Conservation (phyloP, 805 yeast genomes). For the Pichia scutulata region DNA sequence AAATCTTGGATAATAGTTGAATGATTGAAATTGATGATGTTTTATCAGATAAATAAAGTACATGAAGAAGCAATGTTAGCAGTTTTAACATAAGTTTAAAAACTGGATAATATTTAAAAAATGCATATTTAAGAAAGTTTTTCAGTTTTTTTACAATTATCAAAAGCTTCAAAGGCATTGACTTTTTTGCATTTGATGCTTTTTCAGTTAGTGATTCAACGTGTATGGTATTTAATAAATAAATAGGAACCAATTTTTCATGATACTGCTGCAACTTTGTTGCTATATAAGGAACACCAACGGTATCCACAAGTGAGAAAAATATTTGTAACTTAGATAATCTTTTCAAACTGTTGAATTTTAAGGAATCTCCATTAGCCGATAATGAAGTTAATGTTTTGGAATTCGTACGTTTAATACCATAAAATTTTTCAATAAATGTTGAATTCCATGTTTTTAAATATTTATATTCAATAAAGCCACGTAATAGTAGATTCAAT, state of each 20-base stretch:
- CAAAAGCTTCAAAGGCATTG: not conserved
- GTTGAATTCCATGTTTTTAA: conserved; percentile 71
- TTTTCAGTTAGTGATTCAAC: not conserved
- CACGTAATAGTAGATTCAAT: conserved; percentile 51
- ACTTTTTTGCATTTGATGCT: not conserved
- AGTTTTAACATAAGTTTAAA: conserved; percentile 40
- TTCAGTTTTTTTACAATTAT: not conserved
- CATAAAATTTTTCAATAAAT: conserved; percentile 89
- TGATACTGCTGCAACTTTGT: conserved; percentile 61
- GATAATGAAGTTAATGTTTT: conserved; percentile 1
- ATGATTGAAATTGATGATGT: conserved; percentile 55
- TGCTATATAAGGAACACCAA: conserved; percentile 59
- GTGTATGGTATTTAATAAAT: conserved; percentile 33
- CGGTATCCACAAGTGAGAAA: conserved; percentile 49
- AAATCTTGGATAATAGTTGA: conserved; percentile 53
- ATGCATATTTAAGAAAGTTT: conserved; percentile 22
- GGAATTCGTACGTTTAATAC: conserved; percentile 53
- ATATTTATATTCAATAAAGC: conserved; percentile 63
- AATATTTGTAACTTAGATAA: conserved; percentile 46
- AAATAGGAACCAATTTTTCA: conserved; percentile 55
- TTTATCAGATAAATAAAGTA: conserved; percentile 60
- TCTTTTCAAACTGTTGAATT: conserved; percentile 43
- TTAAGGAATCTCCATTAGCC: not conserved
- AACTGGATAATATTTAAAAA: conserved; percentile 57
- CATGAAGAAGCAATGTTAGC: conserved; percentile 47